Evolutionary conservation across 495 filamentous ascomycete species (phyloP), one percentile per base, ranked within the genome.

Genomic region (Penicillium subrubescens): DNA sequence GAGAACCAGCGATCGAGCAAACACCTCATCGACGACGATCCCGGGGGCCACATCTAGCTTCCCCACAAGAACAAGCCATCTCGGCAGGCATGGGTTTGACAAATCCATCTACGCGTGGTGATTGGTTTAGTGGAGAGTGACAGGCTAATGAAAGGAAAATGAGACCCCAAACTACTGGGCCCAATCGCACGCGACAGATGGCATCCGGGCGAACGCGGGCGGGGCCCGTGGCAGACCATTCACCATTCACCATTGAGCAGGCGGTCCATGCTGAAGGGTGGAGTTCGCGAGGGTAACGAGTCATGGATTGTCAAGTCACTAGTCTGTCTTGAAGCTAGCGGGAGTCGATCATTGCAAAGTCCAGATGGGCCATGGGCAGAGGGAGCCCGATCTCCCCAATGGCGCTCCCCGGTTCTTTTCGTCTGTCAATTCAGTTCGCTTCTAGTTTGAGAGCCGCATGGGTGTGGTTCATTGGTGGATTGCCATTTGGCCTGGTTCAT

Each of bases 91-190:
- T 50, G 21, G 51, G 44, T 17, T 35, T 41, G 8, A 29, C 14
- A 19, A 19, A 3, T 35, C 23, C 55, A 27, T 50, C 39, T 57
- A 43, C n/a, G 59, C 34, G 33, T 4, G 23, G 7, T 61, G 60
- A 71, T 71, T 71, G 68, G 68, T 7, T 27, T 15, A 2, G 7
- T 48, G 31, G 31, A 35, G 10, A 3, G 48, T 15, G 43, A 33
- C 37, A 33, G 31, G 48, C 53, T 61, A 61, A 66, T 57, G 53
- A 61, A 61, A 41, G 58, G 41, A 39, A 69, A 67, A 69, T 71
- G 67, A 69, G 37, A 27, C 48, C 43, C 35, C 15, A 41, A 60
- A 12, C 27, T 5, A 14, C 19, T 39, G 41, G 55, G 41, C 6
- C 69, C 69, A 71, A 71, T 71, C 61, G 62, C 33, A 15, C 29